These are phyloP conservation scores for Cicer cuneatum DNA, from an alignment of 306 rosid genomes.

Conservation along the genomic window DNA sequence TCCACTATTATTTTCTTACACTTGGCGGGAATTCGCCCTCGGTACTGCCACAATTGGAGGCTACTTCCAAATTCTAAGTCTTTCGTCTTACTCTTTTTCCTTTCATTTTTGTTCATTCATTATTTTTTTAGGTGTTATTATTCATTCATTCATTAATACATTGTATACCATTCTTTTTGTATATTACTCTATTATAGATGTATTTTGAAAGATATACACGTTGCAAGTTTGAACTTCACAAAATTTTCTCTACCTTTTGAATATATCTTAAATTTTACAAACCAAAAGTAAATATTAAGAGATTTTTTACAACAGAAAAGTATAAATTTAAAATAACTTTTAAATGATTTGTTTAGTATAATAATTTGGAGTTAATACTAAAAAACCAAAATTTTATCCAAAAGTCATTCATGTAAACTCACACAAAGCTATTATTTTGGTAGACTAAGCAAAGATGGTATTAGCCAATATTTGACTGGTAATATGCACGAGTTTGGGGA, in stretches of 20 bases:
- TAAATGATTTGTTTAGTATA: background rate
- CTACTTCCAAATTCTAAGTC: background rate
- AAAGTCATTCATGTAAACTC: background rate
- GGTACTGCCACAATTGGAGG: constrained; percentile 32
- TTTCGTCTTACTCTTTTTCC: no score
- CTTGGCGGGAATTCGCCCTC: constrained; percentile 47
- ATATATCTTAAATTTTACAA: no score
- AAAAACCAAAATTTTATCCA: background rate
- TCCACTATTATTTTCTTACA: constrained; percentile 3
- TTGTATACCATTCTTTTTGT: no score
- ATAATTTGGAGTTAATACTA: background rate
- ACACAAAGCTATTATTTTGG: background rate
- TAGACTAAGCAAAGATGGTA: background rate
- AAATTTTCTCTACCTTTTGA: no score
- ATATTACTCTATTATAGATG: no score
- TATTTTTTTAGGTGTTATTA: no score
- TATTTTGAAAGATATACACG: no score
- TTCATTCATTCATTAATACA: no score
- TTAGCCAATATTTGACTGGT: background rate
- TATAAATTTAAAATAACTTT: background rate
- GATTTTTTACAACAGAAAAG: no score
- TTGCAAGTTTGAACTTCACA: no score
- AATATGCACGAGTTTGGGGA: background rate
- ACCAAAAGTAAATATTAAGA: no score
- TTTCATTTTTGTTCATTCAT: no score